phyloP scores from a whole-genome alignment of 257 asterid species.

The Nicotiana paniculata region DNA sequence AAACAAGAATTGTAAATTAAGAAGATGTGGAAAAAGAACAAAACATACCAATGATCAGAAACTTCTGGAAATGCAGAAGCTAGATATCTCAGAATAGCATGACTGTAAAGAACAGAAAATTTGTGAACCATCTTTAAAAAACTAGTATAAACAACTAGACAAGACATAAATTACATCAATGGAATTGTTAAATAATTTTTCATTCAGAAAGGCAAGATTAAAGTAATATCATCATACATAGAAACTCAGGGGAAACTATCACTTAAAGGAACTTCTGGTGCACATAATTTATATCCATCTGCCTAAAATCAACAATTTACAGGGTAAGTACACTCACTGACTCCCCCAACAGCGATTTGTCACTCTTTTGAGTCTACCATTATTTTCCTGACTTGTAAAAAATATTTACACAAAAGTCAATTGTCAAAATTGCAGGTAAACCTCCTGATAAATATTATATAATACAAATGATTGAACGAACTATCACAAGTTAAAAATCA shows the following conservation, averaged over 20 bases:
- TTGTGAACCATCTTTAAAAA: background rate
- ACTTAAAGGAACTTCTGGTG: background rate
- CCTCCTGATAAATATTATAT: too few relatives aligned
- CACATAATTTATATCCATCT: background rate
- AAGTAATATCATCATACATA: too few relatives aligned
- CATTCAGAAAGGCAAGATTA: background rate
- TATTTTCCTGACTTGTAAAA: too few relatives aligned
- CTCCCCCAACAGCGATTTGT: too few relatives aligned
- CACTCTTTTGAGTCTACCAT: too few relatives aligned
- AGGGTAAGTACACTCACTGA: too few relatives aligned
- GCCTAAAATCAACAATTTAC: background rate
- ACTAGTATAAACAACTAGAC: background rate
- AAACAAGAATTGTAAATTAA: background rate
- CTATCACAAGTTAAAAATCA: too few relatives aligned
- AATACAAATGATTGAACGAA: too few relatives aligned
- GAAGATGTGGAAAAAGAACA: background rate
- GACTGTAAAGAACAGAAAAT: slow-evolving; percentile 41
- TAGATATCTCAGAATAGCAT: slow-evolving; percentile 74
- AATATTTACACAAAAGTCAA: too few relatives aligned
- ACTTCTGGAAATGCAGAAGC: slow-evolving; percentile 67
- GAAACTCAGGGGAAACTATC: background rate
- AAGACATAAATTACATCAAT: background rate
- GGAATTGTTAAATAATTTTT: background rate
- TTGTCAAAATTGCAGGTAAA: too few relatives aligned
- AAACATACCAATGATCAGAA: slow-evolving; percentile 91